Conservation (phyloP, 2,329 filamentous ascomycete species). For the Aspergillus ochraceoroseus region DNA sequence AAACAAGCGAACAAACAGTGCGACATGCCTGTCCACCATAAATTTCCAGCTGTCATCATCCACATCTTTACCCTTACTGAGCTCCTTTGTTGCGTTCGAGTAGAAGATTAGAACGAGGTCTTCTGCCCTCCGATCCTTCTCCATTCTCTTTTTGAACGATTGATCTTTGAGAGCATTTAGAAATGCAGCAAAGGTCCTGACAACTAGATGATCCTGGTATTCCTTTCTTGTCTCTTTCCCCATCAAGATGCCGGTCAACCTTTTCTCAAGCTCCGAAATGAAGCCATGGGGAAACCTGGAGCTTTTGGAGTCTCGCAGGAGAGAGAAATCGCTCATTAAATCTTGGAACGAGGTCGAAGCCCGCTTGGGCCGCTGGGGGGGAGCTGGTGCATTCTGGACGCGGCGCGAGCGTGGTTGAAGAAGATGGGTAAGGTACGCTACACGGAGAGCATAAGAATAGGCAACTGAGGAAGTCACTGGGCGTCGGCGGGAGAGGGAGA, state of each 20-base stretch:
- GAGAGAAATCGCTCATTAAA: constrained; percentile 79
- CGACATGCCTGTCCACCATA: constrained; percentile 89
- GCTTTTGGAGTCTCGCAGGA: constrained; percentile 63
- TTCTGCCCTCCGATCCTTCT: constrained; percentile 89
- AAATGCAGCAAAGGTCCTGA: constrained; percentile 89
- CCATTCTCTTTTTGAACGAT: constrained; percentile 81
- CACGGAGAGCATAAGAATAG: constrained; percentile 83
- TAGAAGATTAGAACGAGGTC: constrained; percentile 95
- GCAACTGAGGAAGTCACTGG: constrained; percentile 64
- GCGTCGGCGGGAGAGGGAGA: constrained; percentile 42
- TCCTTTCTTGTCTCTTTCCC: constrained; percentile 80
- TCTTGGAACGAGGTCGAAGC: constrained; percentile 70
- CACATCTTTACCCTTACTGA: constrained; percentile 68
- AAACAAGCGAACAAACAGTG: constrained; percentile 85
- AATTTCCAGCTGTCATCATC: constrained; percentile 87
- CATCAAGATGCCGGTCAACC: constrained; percentile 72
- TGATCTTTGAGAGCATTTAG: constrained; percentile 89
- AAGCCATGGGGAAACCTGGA: constrained; percentile 67
- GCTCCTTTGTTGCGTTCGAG: constrained; percentile 84
- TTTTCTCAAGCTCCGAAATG: constrained; percentile 66
- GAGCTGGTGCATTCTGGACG: constrained; percentile 71
- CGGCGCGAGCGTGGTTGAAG: constrained; percentile 85
- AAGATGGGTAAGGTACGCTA: constrained; percentile 87
- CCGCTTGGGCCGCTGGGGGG: constrained; percentile 62
- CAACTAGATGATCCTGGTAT: constrained; percentile 84